Evolutionary conservation across 2,329 filamentous ascomycete species (phyloP), one percentile per base, ranked within the genome.

Genomic region (Stachybotrys chlorohalonatus): DNA sequence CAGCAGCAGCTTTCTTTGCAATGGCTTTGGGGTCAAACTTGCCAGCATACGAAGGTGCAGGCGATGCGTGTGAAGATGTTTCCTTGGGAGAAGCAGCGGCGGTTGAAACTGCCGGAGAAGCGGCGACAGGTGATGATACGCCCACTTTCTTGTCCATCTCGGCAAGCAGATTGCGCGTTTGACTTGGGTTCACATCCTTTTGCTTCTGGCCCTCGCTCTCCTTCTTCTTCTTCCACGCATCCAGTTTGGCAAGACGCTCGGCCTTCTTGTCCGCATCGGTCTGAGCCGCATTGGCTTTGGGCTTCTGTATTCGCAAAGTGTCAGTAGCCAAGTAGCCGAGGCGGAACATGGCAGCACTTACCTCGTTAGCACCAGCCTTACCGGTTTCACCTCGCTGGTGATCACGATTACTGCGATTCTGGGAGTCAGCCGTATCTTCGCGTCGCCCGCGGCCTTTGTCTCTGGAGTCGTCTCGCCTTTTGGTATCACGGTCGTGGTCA

Each of bases 151-250:
- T 84, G 68, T 87, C 88, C 78, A 88, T 90, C 69, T 87, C 83
- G 63, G 86, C 84, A 55, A 87, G 74, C 54, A 90, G 80, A 62
- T 81, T 87, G 61, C 83, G 78, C 46, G 85, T 81, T 59, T 83
- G 84, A 55, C 81, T 82, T 47, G 82, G 76, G 53, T 83, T 83
- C 49, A 85, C 79, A 63, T 87, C 82, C 64, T 83, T 85, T 66
- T 88, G 83, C 67, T 89, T 89, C 58, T 81, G 81, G 62, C 86
- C 86, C 62, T 86, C 86, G 66, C 85, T 84, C 59, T 90, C 88
- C 67, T 90, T 86, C 72, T 92, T 93, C 71, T 90, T 88, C 73
- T 96, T 96, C 92, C 91, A 96, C 55, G 89, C 89, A 68, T 93
- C 89, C 31, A 95, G 73, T 67, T 90, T 92, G 31, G 89, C 89